Base-by-base conservation (phyloP, 106 monocot genomes). In the Dioscorea dumetorum region DNA sequence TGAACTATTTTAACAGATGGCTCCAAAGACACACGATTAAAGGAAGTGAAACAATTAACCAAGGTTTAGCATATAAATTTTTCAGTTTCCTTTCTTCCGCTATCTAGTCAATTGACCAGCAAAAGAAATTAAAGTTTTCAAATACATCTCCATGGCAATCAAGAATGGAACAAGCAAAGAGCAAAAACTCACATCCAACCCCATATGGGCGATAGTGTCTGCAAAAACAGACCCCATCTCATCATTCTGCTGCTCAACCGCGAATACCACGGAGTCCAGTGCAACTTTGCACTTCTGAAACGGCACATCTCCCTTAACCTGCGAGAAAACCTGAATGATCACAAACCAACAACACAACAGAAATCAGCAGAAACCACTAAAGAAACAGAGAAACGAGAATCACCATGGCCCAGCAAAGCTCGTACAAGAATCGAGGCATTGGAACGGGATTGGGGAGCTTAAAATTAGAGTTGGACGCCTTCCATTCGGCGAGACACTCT, bases 341-440 rank as follows among this genome's bases (percentile, higher is more conserved):
- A 56, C 31, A 59, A 61, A 19, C 57, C 32, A 50, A 18, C 49
- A 34, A 49, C 6, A 35, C 22, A 68, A 31, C 41, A 51, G 22
- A 2, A 11, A 15, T 17, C 51, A 58, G 8, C 28, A 35, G 16
- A 71, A 70, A 19, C n/a, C 60, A 20, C 50, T 24, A 19, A 48
- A 56, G 48, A 73, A 19, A 31, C 15, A n/a, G 50, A 69, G 57
- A 51, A 58, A 66, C 13, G 49, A 66, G 19, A 15, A 85, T 31
- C 34, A 88, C 95, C 91, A 87, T 68, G 13, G 80, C 79, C 95
- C 91, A 97, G 81, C 91, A 88, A 64, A 88, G 82, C 71, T 88
- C 88, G 82, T 82, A 88, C 64, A 88, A 84, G 71, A 84, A 88
- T 23, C 88, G 81, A 49, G 66, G n/a, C 76, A 85, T 64, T 60